Evolutionary conservation across 2,329 filamentous ascomycete species (phyloP), one percentile per base, ranked within the genome.

Genomic region (Venturia oleaginea): DNA sequence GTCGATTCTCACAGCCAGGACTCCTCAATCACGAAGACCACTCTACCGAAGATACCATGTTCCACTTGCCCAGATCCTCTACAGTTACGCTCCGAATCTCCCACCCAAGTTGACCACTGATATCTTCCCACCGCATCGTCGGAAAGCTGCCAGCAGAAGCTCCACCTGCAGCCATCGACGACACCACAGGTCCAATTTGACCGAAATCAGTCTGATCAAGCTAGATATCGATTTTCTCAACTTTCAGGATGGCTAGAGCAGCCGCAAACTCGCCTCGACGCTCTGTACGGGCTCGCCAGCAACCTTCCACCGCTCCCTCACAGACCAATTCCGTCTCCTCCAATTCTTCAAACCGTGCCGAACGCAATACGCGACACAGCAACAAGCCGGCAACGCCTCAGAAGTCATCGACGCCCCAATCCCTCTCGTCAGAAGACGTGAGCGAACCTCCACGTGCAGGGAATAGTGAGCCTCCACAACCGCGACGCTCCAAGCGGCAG

Each of bases 261-360:
- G 63, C 34, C 22, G 70, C 73, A 72, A 84, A 85, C 82, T 83
- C 89, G 74, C 90, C 90, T 75, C 89, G 93, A 79, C 90, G 93
- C 76, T 96, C 92, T 73, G 94, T 92, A 77, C 88, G 93, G 83
- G 91, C 91, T 80, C 90, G 91, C 78, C 85, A 55, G 34, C 62
- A 43, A 40, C 62, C 46, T 8, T 51, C 48, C 40, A 46, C 84
- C 74, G 86, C 86, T 71, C 89, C 92, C 80, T 84, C 84, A 71
- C 79, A 81, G 67, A 80, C 83, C 71, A 84, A 87, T 72, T 86
- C 88, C 61, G 86, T 91, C 51, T 92, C 88, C 72, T 84, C 82
- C 67, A 86, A 78, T 69, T 87, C 89, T 51, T 92, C 90, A 67
- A 84, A 83, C 70, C 90, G 90, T 72, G 83, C 82, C 66, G 91